Percentiles rank a stretch among this genome's conserved stretches.
phyloP scores from a whole-genome alignment of 768 basidiomycete genomes.

The Naematelia aurantialba region DNA sequence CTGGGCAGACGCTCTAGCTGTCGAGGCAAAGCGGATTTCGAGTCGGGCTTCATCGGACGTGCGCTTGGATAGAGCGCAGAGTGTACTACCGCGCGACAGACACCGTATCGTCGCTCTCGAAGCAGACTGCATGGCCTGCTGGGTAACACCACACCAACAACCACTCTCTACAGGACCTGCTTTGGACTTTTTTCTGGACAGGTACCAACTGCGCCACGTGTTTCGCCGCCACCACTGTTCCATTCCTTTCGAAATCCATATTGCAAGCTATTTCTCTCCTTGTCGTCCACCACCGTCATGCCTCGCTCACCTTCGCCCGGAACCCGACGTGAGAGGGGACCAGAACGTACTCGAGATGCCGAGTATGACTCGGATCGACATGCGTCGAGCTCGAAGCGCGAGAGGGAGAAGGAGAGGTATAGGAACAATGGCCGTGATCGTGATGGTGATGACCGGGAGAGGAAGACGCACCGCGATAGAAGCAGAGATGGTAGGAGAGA shows the following conservation, averaged over 20 bases:
- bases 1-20: too few relatives aligned
- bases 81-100: neutral
- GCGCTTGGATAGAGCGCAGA: too few relatives aligned
- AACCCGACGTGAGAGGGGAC: constrained; percentile 22
- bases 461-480: constrained; percentile 27
- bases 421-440: constrained; percentile 1
- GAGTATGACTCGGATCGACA: constrained; percentile 12
- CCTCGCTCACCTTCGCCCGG: constrained; percentile 33
- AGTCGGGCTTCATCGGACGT: too few relatives aligned
- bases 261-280: neutral
- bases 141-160: neutral
- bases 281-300: constrained; percentile 12
- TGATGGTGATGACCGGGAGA: constrained; percentile 36
- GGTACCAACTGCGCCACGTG: neutral
- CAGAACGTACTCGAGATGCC: constrained; percentile 40
- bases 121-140: neutral
- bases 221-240: neutral
- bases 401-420: constrained; percentile 1
- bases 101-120: neutral
- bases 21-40: neutral
- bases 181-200: neutral
- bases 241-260: neutral
- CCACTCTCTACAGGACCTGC: neutral
- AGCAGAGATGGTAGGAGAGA: constrained; percentile 31
- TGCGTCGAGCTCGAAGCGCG: constrained; percentile 6